Conservation (phyloP, 768 basidiomycete species). For the Astraeus odoratus region DNA sequence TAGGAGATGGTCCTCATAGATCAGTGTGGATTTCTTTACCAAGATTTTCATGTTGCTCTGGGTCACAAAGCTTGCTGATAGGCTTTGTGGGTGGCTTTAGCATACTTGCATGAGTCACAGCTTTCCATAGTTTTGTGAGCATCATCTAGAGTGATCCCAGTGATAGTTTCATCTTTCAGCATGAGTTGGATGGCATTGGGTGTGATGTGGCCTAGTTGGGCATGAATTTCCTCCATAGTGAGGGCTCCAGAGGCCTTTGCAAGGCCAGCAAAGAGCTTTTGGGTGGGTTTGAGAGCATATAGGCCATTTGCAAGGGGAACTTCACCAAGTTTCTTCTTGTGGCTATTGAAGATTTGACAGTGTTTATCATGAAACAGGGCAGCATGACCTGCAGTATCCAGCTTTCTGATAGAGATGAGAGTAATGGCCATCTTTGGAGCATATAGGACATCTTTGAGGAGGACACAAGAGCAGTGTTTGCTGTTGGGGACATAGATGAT, state of each 20-base stretch:
- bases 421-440: constrained; percentile 14
- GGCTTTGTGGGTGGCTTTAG: constrained; percentile 4
- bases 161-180: not conserved
- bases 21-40: constrained; percentile 14
- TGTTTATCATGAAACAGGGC: constrained; percentile 1
- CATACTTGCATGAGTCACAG: constrained; percentile 5
- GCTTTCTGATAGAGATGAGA: constrained; percentile 14
- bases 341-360: not conserved
- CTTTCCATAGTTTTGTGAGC: not conserved
- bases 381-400: constrained; percentile 1
- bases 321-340: not conserved
- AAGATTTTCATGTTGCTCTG: not conserved
- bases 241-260: not conserved
- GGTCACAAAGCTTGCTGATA: constrained; percentile 1
- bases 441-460: constrained; percentile 7
- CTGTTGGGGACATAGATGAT: constrained; percentile 17
- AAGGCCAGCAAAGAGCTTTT: not conserved
- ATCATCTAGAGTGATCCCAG: not conserved
- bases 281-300: not conserved
- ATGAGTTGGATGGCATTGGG: not conserved
- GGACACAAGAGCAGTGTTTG: not conserved
- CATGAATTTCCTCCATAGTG: constrained; percentile 1
- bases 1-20: constrained; percentile 19
- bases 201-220: not conserved
- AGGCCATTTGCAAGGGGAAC: constrained; percentile 2